Percentiles rank a stretch among this genome's conserved stretches.
Conservation (phyloP, 176 grass and related monocot genomes). For the Triticum aestivum region DNA sequence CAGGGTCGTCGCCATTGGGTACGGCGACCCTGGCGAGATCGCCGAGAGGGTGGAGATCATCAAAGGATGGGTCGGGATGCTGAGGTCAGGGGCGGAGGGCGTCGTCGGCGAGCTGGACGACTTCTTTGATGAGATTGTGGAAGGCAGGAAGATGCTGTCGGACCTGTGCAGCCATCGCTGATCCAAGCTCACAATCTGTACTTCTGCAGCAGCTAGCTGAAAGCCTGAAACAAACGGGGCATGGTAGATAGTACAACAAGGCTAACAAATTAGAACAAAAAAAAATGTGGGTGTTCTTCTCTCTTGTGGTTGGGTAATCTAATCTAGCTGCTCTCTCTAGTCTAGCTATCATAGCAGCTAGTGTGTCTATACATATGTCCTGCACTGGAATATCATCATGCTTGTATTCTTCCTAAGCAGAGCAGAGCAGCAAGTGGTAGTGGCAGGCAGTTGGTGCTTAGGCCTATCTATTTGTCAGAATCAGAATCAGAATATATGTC, state of each 20-base stretch:
- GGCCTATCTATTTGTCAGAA: conserved; percentile 30
- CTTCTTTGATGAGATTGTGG: conserved; percentile 62
- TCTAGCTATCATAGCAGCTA: conserved; percentile 26
- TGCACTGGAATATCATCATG: conserved; percentile 21
- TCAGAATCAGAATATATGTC: conserved; percentile 39
- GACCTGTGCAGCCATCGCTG: conserved; percentile 60
- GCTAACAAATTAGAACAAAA: background rate
- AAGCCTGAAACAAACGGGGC: background rate
- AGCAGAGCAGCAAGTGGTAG: background rate
- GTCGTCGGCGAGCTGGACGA: conserved; percentile 46
- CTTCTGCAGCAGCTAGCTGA: background rate
- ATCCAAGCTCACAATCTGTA: background rate
- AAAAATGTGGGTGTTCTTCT: background rate
- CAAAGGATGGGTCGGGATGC: conserved; percentile 45
- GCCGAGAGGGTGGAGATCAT: conserved; percentile 31
- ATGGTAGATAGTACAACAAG: conserved; percentile 25
- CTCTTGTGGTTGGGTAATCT: background rate
- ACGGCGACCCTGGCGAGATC: background rate
- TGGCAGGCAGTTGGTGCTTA: background rate
- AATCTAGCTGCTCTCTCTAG: conserved; percentile 1
- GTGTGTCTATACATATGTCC: conserved; percentile 7
- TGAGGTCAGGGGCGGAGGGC: conserved; percentile 40
- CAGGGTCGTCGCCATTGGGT: background rate
- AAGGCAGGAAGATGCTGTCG: conserved; percentile 67
- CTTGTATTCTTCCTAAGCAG: conserved; percentile 28